These are phyloP conservation scores for Claviceps fusiformis DNA, from an alignment of 2,329 filamentous ascomycete species.

Conservation along the genomic window DNA sequence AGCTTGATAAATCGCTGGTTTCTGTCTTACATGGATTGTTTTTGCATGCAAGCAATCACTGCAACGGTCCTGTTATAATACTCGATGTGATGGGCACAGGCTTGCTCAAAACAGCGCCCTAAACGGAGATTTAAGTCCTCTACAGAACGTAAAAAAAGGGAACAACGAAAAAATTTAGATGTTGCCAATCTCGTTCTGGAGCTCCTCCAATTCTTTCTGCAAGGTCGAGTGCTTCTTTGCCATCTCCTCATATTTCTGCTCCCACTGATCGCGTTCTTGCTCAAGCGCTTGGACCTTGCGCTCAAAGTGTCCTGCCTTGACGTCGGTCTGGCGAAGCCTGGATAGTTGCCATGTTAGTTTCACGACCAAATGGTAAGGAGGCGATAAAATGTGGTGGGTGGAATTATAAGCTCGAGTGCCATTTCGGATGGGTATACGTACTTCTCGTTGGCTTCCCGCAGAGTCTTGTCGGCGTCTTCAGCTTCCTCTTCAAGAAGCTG, in stretches of 20 bases:
- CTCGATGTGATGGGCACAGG: neutral
- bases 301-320: constrained; percentile 98
- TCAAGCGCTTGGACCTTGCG: constrained; percentile 98
- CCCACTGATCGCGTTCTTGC: constrained; percentile 83
- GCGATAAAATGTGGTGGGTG: neutral
- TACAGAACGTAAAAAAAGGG: constrained; percentile 4
- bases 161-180: constrained; percentile 45
- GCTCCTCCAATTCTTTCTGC: constrained; percentile 83
- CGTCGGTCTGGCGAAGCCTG: constrained; percentile 96
- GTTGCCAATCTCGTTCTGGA: constrained; percentile 84
- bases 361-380: neutral
- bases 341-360: constrained; percentile 10
- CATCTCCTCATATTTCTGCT: constrained; percentile 97
- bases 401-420: neutral
- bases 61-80: neutral
- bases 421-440: constrained; percentile 35
- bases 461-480: constrained; percentile 88
- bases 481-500: constrained; percentile 97
- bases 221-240: constrained; percentile 70
- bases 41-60: constrained; percentile 11
- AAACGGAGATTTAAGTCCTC: constrained; percentile 9
- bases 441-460: constrained; percentile 98
- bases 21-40: constrained; percentile 14
- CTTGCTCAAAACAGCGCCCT: neutral
- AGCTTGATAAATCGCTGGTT: constrained; percentile 16